phyloP scores from a whole-genome alignment of 73 alveolate species.

The Paramecium biaurelia region DNA sequence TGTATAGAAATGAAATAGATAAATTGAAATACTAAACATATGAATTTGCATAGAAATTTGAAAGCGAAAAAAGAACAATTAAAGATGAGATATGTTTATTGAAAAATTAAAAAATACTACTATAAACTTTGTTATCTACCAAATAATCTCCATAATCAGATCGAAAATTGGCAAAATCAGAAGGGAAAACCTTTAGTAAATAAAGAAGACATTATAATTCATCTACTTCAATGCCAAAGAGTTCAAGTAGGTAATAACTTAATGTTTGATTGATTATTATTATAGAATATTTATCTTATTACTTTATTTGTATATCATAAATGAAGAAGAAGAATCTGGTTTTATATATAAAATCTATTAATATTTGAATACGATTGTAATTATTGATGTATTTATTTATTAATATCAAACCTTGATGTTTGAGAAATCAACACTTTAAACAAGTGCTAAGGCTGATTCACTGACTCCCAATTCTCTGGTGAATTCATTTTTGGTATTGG shows the following conservation, averaged over 20 bases:
- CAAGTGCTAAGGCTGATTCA: constrained; percentile 28
- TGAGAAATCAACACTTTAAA: constrained; percentile 48
- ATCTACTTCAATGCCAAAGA: neutral
- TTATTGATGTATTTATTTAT: neutral
- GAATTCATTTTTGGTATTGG: constrained; percentile 1
- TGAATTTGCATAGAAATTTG: constrained; percentile 18
- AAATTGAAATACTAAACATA: neutral
- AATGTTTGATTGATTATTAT: neutral
- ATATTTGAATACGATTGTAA: neutral
- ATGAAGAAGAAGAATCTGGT: too few species aligned
- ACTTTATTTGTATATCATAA: neutral
- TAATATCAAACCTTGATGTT: constrained; percentile 39
- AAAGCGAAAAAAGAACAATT: constrained; percentile 1
- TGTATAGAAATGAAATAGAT: constrained; percentile 37
- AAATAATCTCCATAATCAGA: neutral
- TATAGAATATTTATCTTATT: neutral
- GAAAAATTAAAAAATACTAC: neutral
- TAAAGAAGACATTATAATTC: neutral
- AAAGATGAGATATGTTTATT: neutral
- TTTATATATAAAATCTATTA: too few species aligned
- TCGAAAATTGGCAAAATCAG: neutral
- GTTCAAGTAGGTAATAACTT: neutral
- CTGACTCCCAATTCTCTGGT: constrained; percentile 51
- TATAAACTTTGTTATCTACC: neutral
- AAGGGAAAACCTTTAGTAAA: neutral